Percentiles rank a stretch among this genome's conserved stretches.
phyloP scores from a whole-genome alignment of 164 flowering plant species.

The Macadamia tetraphylla region DNA sequence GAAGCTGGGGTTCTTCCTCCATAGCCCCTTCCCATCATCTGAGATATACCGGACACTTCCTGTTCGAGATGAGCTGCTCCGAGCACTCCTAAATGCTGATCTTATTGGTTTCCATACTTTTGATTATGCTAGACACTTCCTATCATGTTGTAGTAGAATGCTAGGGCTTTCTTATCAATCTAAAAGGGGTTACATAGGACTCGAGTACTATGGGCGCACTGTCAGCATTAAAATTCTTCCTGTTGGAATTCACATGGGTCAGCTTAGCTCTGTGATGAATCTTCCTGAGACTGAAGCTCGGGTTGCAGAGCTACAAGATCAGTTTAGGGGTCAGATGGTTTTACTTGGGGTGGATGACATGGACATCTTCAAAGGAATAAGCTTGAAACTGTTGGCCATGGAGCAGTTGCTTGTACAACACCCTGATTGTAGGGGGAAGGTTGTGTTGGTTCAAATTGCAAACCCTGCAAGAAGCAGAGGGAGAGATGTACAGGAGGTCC shows the following conservation, averaged over 20 bases:
- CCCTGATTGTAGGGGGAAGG: constrained; percentile 44
- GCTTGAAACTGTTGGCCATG: constrained; percentile 54
- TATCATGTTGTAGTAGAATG: constrained; percentile 70
- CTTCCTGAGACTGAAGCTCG: constrained; percentile 42
- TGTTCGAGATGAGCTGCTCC: constrained; percentile 49
- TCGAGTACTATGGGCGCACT: constrained; percentile 58
- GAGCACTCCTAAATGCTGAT: constrained; percentile 56
- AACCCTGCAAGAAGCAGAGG: constrained; percentile 67
- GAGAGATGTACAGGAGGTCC: constrained; percentile 54
- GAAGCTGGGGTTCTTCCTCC: constrained; percentile 59
- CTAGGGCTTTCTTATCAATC: constrained; percentile 55
- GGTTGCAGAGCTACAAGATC: constrained; percentile 32
- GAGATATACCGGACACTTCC: constrained; percentile 63
- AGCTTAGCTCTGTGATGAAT: constrained; percentile 40
- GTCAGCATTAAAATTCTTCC: constrained; percentile 61
- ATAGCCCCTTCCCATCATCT: constrained; percentile 63
- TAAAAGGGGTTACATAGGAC: constrained; percentile 57
- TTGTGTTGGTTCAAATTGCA: constrained; percentile 56
- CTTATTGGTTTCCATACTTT: constrained; percentile 63
- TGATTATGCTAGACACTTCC: constrained; percentile 63
- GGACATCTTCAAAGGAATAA: constrained; percentile 65
- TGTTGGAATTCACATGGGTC: constrained; percentile 59
- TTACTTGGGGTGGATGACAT: constrained; percentile 69
- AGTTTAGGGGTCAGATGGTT: constrained; percentile 32
- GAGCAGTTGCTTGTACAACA: constrained; percentile 51